A percentile compares a stretch with the other conserved stretches of the same genome.
phyloP scores from a whole-genome alignment of 2,329 filamentous ascomycete genomes.

The Coleophoma eucalyptorum region DNA sequence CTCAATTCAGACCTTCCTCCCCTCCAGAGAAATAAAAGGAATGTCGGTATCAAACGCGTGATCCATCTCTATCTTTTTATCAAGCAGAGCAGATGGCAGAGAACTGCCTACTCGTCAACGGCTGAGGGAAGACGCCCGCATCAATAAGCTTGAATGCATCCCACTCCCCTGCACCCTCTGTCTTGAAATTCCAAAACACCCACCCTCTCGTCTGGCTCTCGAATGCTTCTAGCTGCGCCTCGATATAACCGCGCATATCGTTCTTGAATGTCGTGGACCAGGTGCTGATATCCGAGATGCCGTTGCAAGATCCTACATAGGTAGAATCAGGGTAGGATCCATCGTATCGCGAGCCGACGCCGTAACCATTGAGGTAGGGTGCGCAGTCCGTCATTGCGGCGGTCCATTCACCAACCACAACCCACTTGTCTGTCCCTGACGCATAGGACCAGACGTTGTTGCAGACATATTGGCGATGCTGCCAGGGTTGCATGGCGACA shows the following conservation, averaged over 20 bases:
- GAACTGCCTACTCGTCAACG: constrained; percentile 23
- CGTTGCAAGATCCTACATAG: constrained; percentile 50
- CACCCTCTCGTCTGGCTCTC: constrained; percentile 48
- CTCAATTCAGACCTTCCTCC: no score
- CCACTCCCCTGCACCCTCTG: constrained; percentile 48
- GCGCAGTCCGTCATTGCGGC: constrained; percentile 62
- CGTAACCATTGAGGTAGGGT: constrained; percentile 49
- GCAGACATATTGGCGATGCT: constrained; percentile 55
- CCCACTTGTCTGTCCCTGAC: constrained; percentile 56
- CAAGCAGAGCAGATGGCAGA: constrained; percentile 15
- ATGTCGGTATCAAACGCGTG: no score
- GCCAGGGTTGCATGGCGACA: constrained; percentile 42
- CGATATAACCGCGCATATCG: constrained; percentile 46
- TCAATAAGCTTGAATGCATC: constrained; percentile 45
- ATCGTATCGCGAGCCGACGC: constrained; percentile 53
- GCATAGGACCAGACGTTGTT: constrained; percentile 43
- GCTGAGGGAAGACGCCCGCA: constrained; percentile 46
- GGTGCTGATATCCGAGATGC: constrained; percentile 43
- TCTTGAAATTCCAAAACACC: constrained; percentile 59
- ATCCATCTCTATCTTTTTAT: neutral
- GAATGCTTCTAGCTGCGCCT: constrained; percentile 49
- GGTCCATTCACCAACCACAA: constrained; percentile 67
- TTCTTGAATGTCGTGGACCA: constrained; percentile 37
- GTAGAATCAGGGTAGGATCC: constrained; percentile 44
- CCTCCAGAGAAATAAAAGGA: no score